Percentiles rank a stretch among this genome's conserved stretches.
Evolutionary conservation across 1,139 yeast species (phyloP).

Genomic region (Fermentozyma sake): DNA sequence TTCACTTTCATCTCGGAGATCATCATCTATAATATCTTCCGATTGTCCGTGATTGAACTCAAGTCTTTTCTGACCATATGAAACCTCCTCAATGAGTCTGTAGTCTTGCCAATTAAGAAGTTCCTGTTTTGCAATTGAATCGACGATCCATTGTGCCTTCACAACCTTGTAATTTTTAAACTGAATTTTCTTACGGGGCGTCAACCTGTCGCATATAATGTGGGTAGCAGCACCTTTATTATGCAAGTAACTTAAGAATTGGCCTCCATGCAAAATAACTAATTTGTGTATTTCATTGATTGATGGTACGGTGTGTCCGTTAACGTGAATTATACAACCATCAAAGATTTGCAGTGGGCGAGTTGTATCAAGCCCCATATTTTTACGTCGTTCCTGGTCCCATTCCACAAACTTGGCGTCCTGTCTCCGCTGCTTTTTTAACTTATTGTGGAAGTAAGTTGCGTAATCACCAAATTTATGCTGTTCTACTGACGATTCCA

Average conservation of each 20-base stretch:
- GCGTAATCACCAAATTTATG: constrained; percentile 68
- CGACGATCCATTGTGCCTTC: constrained; percentile 76
- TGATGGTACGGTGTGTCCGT: constrained; percentile 83
- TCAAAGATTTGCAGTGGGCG: constrained; percentile 46
- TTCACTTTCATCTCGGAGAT: constrained; percentile 3
- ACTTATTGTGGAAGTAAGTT: constrained; percentile 66
- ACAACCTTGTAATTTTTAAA: constrained; percentile 72
- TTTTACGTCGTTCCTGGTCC: constrained; percentile 36
- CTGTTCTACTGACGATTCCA: constrained; percentile 15
- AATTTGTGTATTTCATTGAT: constrained; percentile 65
- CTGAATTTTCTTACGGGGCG: constrained; percentile 69
- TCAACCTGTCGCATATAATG: constrained; percentile 71
- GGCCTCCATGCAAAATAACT: constrained; percentile 78
- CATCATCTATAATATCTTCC: constrained; percentile 6
- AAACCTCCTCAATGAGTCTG: constrained; percentile 47
- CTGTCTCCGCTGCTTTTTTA: constrained; percentile 60
- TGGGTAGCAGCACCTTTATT: constrained; percentile 79
- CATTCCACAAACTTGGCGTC: constrained; percentile 52
- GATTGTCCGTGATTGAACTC: constrained; percentile 14
- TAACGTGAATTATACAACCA: constrained; percentile 67
- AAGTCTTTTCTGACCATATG: constrained; percentile 46
- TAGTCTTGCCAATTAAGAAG: constrained; percentile 68
- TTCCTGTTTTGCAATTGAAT: constrained; percentile 46
- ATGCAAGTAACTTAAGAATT: constrained; percentile 60
- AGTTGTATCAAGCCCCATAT: no score